Evolutionary conservation across 148 eudicot genomes (phyloP).

Genomic region (Camellia sinensis): DNA sequence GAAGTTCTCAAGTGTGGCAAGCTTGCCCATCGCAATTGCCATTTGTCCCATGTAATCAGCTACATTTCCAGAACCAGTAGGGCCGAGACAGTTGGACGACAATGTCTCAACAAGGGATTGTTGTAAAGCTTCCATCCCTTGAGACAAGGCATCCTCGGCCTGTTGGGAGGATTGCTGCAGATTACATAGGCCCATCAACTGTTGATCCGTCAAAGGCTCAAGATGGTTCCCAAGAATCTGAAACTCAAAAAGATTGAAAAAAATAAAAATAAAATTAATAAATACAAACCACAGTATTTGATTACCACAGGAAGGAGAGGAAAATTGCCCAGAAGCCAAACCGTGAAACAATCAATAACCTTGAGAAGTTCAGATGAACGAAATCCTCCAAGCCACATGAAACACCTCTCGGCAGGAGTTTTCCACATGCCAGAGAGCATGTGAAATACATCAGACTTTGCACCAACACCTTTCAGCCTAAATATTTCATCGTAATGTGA

Average conservation of each 20-base stretch:
- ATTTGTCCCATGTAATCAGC: conserved; percentile 94
- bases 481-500: conserved; percentile 70
- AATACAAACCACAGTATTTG: background rate
- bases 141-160: conserved; percentile 95
- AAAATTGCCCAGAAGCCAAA: background rate
- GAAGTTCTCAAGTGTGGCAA: conserved; percentile 81
- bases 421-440: conserved; percentile 98
- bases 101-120: conserved; percentile 86
- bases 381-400: conserved; percentile 98
- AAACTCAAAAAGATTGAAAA: background rate
- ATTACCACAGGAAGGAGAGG: background rate
- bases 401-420: conserved; percentile 93
- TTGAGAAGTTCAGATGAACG: conserved; percentile 88
- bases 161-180: conserved; percentile 90
- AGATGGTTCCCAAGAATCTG: conserved; percentile 84
- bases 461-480: conserved; percentile 58
- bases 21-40: conserved; percentile 95
- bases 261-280: background rate
- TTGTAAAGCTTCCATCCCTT: conserved; percentile 98
- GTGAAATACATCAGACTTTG: conserved; percentile 82
- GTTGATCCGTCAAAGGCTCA: conserved; percentile 87
- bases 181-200: conserved; percentile 78
- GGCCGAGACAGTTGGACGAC: conserved; percentile 62
- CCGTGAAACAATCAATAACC: conserved; percentile 30
- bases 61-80: conserved; percentile 57